These are phyloP conservation scores for Colletotrichum sp. DNA, from an alignment of 2,329 filamentous ascomycete genomes.

Conservation along the genomic window DNA sequence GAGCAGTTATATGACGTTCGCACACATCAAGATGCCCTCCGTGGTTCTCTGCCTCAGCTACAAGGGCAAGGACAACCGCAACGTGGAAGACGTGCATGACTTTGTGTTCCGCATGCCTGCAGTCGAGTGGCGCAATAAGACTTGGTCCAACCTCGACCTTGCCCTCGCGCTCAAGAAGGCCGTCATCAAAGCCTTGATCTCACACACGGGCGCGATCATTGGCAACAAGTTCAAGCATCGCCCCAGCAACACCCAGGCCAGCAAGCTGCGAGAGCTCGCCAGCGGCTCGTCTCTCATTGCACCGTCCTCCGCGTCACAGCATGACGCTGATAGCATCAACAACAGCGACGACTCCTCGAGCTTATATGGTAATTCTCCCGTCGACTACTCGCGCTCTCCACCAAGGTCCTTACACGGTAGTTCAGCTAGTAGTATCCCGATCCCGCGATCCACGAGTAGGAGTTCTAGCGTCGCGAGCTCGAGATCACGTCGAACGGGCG, in stretches of 20 bases:
- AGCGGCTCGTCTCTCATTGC: constrained; percentile 72
- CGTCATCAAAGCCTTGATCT: constrained; percentile 91
- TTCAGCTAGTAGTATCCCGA: constrained; percentile 53
- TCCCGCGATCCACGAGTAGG: constrained; percentile 51
- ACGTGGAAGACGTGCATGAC: constrained; percentile 95
- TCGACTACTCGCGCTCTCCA: constrained; percentile 65
- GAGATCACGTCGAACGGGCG: constrained; percentile 44
- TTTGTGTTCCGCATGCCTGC: constrained; percentile 96
- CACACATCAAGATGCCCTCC: constrained; percentile 92
- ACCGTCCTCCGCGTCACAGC: constrained; percentile 39
- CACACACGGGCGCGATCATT: constrained; percentile 93
- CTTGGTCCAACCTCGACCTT: constrained; percentile 96
- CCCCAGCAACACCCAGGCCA: constrained; percentile 80
- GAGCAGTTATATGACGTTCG: constrained; percentile 96
- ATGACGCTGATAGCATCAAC: constrained; percentile 48
- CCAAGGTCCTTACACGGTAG: constrained; percentile 57
- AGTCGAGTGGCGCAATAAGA: constrained; percentile 97
- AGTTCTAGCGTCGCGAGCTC: constrained; percentile 58
- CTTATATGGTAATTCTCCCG: constrained; percentile 55
- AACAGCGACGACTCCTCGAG: constrained; percentile 65
- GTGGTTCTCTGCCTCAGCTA: constrained; percentile 96
- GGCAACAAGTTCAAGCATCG: constrained; percentile 96
- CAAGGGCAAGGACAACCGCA: constrained; percentile 94
- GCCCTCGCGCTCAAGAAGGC: constrained; percentile 93
- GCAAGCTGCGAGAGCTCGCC: constrained; percentile 82